Base-by-base conservation (phyloP, 805 yeast genomes). In the Candida montana region DNA sequence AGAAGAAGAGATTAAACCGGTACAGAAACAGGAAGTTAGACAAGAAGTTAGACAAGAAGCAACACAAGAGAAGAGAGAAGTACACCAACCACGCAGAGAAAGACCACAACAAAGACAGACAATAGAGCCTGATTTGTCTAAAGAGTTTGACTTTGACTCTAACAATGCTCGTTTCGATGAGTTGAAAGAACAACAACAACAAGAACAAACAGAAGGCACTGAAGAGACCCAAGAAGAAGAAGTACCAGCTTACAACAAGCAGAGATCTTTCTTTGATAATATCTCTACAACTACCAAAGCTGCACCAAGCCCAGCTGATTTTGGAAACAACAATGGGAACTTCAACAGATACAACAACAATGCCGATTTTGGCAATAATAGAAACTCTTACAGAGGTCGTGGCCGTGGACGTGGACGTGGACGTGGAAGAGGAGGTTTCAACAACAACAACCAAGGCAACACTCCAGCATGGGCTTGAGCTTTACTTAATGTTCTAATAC, bases 251-350 rank as follows among this genome's bases (percentile, higher is more conserved):
- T 93, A 93, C 67, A 76, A 89, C 66, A 88, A 81, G 61, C 74
- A 75, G 55, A 77, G 88, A 12, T 89, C 97, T 2, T 91, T 93
- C 62, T 91, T 91, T 57, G 98, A 93, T 63, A 77, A 75, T 47
- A 77, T 91, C 43, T 83, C 95, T 10, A 76, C 88, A 10, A 80
- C 88, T 4, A 63, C 80, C 30, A 75, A 72, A 40, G 1, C 35
- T 28, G 43, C 18, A 30, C 35, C 18, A 34, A 26, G 31, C 12
- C 24, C 37, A 56, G 59, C 26, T 58, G 68, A 40, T 66, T 67
- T 15, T 50, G 23, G 49, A 42, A 40, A 48, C 33, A 51, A 45
- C 50, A 50, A 51, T 42, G n/a, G n/a, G n/a, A 44, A 43, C 49
- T 36, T 42, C 41, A 48, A 52, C 39, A 47, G 51, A 27, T 29